Percentiles rank a stretch among this genome's conserved stretches.
phyloP scores from a whole-genome alignment of 768 basidiomycete species.

The Melanogaster broomeanus region DNA sequence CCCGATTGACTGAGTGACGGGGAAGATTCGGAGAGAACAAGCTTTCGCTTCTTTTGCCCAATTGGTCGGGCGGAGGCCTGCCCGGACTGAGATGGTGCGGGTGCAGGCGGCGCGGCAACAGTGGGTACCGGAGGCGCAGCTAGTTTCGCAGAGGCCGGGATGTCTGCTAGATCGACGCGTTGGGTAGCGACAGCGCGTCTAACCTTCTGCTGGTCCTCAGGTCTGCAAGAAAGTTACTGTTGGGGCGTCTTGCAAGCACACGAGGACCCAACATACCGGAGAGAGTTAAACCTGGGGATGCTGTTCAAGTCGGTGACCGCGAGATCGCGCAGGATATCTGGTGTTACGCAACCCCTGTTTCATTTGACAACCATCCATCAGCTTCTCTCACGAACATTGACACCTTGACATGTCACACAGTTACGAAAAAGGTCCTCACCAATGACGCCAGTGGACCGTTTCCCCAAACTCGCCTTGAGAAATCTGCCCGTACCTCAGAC shows the following conservation, averaged over 20 bases:
- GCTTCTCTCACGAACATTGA: conserved; percentile 13
- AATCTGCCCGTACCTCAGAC: conserved; percentile 65
- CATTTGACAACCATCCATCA: conserved; percentile 8
- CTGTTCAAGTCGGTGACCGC: conserved; percentile 42
- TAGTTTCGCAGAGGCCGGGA: conserved; percentile 48
- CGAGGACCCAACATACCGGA: conserved; percentile 44
- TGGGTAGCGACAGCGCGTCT: conserved; percentile 54
- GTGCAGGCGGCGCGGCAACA: not conserved
- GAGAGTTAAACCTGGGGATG: conserved; percentile 50
- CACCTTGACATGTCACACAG: not conserved
- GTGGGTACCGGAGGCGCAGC: conserved; percentile 7
- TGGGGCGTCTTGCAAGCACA: not conserved
- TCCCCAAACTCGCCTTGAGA: conserved; percentile 51
- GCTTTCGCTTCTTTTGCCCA: conserved; percentile 48
- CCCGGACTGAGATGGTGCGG: conserved; percentile 11
- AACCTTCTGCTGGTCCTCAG: conserved; percentile 65
- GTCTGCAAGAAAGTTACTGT: conserved; percentile 32
- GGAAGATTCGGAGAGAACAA: conserved; percentile 20
- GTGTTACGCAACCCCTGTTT: conserved; percentile 71
- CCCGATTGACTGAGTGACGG: conserved; percentile 11
- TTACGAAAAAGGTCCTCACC: conserved; percentile 44
- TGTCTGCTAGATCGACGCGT: conserved; percentile 56
- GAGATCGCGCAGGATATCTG: conserved; percentile 52
- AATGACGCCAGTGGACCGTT: conserved; percentile 75
- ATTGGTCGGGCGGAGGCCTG: conserved; percentile 8